Base-by-base conservation (phyloP, 768 basidiomycete genomes). In the Panaeolus cyanescens region DNA sequence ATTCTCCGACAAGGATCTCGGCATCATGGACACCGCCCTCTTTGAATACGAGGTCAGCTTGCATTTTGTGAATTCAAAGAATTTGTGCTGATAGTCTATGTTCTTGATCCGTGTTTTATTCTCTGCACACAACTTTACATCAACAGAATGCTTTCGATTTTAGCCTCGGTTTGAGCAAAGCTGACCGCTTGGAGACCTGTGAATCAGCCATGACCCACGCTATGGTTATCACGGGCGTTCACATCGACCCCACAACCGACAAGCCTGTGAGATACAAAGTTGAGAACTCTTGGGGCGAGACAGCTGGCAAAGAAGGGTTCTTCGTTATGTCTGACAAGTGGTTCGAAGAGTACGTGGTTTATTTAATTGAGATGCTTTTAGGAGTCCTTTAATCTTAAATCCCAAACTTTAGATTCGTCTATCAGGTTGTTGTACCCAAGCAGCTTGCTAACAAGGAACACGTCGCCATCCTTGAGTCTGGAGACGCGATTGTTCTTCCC, bases 141-240 rank as follows among this genome's bases (percentile, higher is more conserved):
- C 61, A 30, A 65, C 36, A 94, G 87, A 86, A 83, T 68, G 91
- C 95, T 0, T 96, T 96, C 70, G 86, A 93, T 70, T 91, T 95
- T 69, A 83, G 78, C 25, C 78, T 96, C 33, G 85, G 86, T 6
- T 81, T 97, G 68, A 88, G 85, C 67, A 99, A 99, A 74, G 92
- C 92, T 0, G 83, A 96, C 68, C 85, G 96, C 12, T 80, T 98
- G 34, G 85, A 88, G 68, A 88, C 88, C 19, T 86, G 87, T 57
- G 95, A 98, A 68, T 92, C 91, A 0, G 73, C 89, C 32, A 96
- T 97, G 95, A 98, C 95, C 1, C 96, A 98, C 72, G 94, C 94
- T 2, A 92, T 94, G 93, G 93, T 96, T 40, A 96, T 98, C 72
- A 89, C 91, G 17, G 96, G 85, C 17, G 96, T 96, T 17, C 96